Base-by-base conservation (phyloP, 768 basidiomycete genomes). In the Mrakia frigida region DNA sequence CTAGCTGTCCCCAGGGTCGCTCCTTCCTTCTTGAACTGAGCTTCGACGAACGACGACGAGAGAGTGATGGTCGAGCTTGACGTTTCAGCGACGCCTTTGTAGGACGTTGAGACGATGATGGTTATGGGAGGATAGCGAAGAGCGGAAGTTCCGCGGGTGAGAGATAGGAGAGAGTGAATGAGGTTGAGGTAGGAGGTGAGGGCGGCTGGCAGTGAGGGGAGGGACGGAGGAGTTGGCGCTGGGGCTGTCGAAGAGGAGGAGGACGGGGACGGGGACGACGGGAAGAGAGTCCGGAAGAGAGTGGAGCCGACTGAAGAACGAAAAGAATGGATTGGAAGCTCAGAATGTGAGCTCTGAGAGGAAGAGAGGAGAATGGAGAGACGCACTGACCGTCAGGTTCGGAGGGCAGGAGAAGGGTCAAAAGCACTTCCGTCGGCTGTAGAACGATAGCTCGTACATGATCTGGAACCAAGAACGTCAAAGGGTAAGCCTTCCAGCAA, bases 61-160 rank as follows among this genome's bases (percentile, higher is more conserved):
- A 70, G 50, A 7, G 50, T 52, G 69, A 70, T 70, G 69, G 69
- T 50, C 10, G 14, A 2, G 10, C 25, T 18, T 6, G 35, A 25
- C 1, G 69, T 70, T 16, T 70, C n/a, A 23, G 69, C 69, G 50
- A 70, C 69, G 41, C 69, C 69, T n/a, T 39, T 6, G 69, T 23
- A 25, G 11, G 69, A 43, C 11, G 35, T 28, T 18, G 69, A 70
- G 69, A 70, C 37, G n/a, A 46, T 23, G 41, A 70, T 28, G 14
- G 69, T 43, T 0, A 63, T 2, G 3, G 61, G 61, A 33, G 31
- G 61, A 11, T 33, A 37, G 18, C 6, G 21, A 1, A 25, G 3
- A 7, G 28, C 21, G 1, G 50, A 52, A n/a, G 41, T 3, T n/a
- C n/a, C 56, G 56, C 7, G 11, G 23, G 25, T 6, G 69, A 70